Base-by-base conservation (phyloP, 805 yeast species). In the Wickerhamiella australiensis region DNA sequence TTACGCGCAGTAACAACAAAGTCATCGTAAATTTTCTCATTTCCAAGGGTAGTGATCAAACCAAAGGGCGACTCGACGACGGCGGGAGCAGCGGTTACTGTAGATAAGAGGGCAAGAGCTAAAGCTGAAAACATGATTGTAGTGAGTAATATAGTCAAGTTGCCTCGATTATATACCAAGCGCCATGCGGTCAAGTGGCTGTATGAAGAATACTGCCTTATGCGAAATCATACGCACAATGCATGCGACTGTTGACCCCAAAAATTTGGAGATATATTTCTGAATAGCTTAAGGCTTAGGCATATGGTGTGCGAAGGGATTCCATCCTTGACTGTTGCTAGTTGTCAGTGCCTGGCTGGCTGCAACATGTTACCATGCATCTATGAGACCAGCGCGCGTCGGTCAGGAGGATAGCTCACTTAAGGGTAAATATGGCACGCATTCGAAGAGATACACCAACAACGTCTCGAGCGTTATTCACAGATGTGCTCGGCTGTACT, bases 81-180 rank as follows among this genome's bases (percentile, higher is more conserved):
- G 3, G 35, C 42, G 25, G 58, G 59, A n/a, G 57, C 56, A 6
- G 56, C 56, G 31, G 51, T 7, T 5, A 48, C 56, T n/a, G 49
- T 36, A 40, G 55, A 50, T 17, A 54, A 33, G 12, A 55, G 48
- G n/a, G 59, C 56, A 41, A 52, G 55, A 25, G 52, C 27, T 20
- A 54, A 36, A 49, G 51, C 15, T 18, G 36, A 33, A 22, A 29
- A 46, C 27, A 37, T 21, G n/a, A 31, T 48, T 20, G 23, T 12
- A 3, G 13, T 20, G 42, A 37, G 5, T 7, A 37, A 3, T 17
- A n/a, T 17, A 7, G 3, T 13, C 27, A 15, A 12, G 38, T 4
- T 17, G 6, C 13, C 6, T 15, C 13, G 15, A 4, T 26, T 33
- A 18, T 20, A 37, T 37, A 35, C 15, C 36, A 17, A 18, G 17